Base-by-base conservation (phyloP, 1,139 yeast genomes). In the Suhomyces wounanorum region DNA sequence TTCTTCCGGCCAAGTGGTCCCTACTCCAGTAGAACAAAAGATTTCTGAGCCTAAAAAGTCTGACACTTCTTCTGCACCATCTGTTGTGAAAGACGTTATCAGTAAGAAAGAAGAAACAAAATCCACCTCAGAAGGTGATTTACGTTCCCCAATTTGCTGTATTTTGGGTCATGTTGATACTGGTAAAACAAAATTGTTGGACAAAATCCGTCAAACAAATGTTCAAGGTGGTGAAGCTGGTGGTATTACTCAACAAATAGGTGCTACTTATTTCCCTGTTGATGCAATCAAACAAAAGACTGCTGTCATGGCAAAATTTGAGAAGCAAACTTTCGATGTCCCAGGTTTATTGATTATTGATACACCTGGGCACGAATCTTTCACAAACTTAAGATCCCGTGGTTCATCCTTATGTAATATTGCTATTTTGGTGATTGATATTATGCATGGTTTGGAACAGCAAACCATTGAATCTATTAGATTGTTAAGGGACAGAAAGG, bases 221-320 rank as follows among this genome's bases (percentile, higher is more conserved):
- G 99, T 94, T 55, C 99, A 94, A 79, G 99, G 97, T 70, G 99
- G 99, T 68, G 99, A 94, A 78, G 99, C 99, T 51, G 99, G 99
- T 79, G 99, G 99, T 79, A 95, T 94, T 68, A 94, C 99, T 59
- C 99, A 94, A 81, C 99, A 94, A 75, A 94, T 94, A 68, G 99
- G 99, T 83, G 99, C 99, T 48, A 95, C 99, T 25, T 95, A 92
- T 72, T 95, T 94, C 89, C 99, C 99, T 53, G 92, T 94, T 61
- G 96, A 88, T 33, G 90, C 98, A 40, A 90, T 94, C 64, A 85
- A 85, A 70, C 84, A 84, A 65, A 95, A 95, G 77, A 94, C 98
- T 39, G 87, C 85, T 44, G 96, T 87, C 46, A 92, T 94, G 97
- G 83, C 90, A 54, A 78, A 84, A 60, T 88, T 82, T 68, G 97